phyloP scores from a whole-genome alignment of 352 stramenopile genomes.

The Thalassiosira allenii region DNA sequence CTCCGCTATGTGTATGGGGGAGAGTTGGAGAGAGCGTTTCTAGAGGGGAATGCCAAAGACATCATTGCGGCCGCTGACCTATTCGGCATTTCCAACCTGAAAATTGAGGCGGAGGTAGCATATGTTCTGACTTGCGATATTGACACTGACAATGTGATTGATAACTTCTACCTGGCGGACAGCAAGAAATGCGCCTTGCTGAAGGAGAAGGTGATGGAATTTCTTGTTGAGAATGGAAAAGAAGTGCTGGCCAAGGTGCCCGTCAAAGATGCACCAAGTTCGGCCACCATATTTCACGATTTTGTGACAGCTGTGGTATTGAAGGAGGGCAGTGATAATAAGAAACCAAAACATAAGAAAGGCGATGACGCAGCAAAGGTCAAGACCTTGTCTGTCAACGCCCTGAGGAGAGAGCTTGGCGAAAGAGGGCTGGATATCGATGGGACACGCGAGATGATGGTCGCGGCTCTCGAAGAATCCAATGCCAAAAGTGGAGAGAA shows the following conservation, averaged over 20 bases:
- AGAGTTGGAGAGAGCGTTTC: not conserved
- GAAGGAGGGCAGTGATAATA: constrained; percentile 4
- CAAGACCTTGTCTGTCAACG: constrained; percentile 5
- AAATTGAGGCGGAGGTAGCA: constrained; percentile 26
- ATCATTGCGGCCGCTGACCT: constrained; percentile 35
- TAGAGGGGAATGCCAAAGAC: constrained; percentile 4
- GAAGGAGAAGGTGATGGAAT: constrained; percentile 38
- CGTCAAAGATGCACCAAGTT: not conserved
- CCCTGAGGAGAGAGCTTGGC: constrained; percentile 6
- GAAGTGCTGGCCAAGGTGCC: not conserved
- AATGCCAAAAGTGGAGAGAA: too few species aligned
- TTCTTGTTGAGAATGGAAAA: constrained; percentile 13
- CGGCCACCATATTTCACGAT: not conserved
- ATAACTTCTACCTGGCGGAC: constrained; percentile 28
- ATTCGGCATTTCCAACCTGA: constrained; percentile 20
- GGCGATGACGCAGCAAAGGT: not conserved
- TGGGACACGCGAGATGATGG: constrained; percentile 26
- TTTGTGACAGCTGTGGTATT: not conserved
- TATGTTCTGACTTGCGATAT: constrained; percentile 6
- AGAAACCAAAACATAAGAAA: not conserved
- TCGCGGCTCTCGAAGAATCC: constrained; percentile 18
- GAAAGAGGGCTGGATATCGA: constrained; percentile 27
- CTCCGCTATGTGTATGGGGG: constrained; percentile 1
- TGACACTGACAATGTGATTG: constrained; percentile 14
- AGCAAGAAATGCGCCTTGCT: constrained; percentile 3